A percentile compares a stretch with the other conserved stretches of the same genome.
Conservation (phyloP, 306 rosid genomes). For the Trifolium subterraneum region DNA sequence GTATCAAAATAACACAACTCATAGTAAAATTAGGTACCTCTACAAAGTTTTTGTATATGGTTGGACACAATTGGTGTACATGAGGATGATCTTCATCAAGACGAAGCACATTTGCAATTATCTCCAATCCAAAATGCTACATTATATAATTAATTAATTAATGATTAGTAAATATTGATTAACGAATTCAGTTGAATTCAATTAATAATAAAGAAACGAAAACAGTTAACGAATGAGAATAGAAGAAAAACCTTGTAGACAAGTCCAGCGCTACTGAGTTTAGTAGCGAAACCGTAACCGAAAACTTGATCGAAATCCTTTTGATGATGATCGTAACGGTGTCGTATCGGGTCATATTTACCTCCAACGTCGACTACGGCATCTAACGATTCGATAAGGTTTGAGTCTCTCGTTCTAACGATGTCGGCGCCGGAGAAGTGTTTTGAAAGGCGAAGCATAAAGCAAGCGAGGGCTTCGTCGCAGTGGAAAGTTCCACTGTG, state of each 20-base stretch:
- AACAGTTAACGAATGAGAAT: slow-evolving; percentile 10
- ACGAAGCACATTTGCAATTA: slow-evolving; percentile 55
- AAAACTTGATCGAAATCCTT: slow-evolving; percentile 50
- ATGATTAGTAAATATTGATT: background rate
- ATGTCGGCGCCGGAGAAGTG: slow-evolving; percentile 52
- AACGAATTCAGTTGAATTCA: background rate
- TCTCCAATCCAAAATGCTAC: slow-evolving; percentile 62
- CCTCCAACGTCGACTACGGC: slow-evolving; percentile 71
- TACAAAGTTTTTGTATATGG: slow-evolving; percentile 53
- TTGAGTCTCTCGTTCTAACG: slow-evolving; percentile 56
- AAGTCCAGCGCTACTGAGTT: slow-evolving; percentile 69
- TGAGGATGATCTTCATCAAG: slow-evolving; percentile 54
- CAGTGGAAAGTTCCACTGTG: slow-evolving; percentile 67
- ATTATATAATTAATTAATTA: background rate
- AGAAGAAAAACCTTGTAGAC: slow-evolving; percentile 58
- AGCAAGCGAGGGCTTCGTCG: slow-evolving; percentile 75
- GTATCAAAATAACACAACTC: background rate
- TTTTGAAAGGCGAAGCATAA: slow-evolving; percentile 56
- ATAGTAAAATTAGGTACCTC: slow-evolving; percentile 44
- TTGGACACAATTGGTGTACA: slow-evolving; percentile 44
- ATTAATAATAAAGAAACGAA: slow-evolving; percentile 1
- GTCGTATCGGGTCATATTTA: slow-evolving; percentile 49
- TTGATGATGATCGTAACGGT: slow-evolving; percentile 64
- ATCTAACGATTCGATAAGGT: slow-evolving; percentile 47
- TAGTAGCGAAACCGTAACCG: slow-evolving; percentile 52